Conservation (phyloP, 306 rosid species). For the Lathyrus aphaca region DNA sequence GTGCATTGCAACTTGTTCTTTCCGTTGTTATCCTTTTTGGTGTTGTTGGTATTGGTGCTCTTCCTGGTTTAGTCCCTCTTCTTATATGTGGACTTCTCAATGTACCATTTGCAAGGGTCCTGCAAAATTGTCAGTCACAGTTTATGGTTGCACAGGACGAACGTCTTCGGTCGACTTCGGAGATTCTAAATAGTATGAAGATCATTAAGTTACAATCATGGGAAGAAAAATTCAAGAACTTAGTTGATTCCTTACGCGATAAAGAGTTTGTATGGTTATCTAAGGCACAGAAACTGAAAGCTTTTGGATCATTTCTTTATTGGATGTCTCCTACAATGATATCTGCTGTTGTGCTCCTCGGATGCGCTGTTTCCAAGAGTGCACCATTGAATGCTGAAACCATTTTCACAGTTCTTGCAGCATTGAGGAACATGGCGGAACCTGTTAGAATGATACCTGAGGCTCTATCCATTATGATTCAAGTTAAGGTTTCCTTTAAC, state of each 20-base stretch:
- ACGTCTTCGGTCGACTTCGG: slow-evolving; percentile 78
- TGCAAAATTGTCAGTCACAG: slow-evolving; percentile 62
- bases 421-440: slow-evolving; percentile 64
- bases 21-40: slow-evolving; percentile 53
- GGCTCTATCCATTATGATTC: slow-evolving; percentile 69
- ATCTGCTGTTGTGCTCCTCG: slow-evolving; percentile 62
- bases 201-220: slow-evolving; percentile 82
- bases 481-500: slow-evolving; percentile 75
- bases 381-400: slow-evolving; percentile 76
- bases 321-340: slow-evolving; percentile 79
- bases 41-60: slow-evolving; percentile 70
- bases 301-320: slow-evolving; percentile 47
- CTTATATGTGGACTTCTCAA: slow-evolving; percentile 62
- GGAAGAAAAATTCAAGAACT: slow-evolving; percentile 69
- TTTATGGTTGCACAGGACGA: slow-evolving; percentile 78
- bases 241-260: slow-evolving; percentile 51
- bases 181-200: slow-evolving; percentile 78
- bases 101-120: slow-evolving; percentile 60
- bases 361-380: slow-evolving; percentile 53
- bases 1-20: slow-evolving; percentile 49
- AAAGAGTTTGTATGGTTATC: slow-evolving; percentile 70
- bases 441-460: slow-evolving; percentile 81
- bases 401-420: slow-evolving; percentile 73
- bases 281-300: slow-evolving; percentile 49
- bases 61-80: slow-evolving; percentile 66